Percentiles rank a stretch among this genome's conserved stretches.
Evolutionary conservation across 495 filamentous ascomycete species (phyloP).

Genomic region (Parathielavia appendiculata): DNA sequence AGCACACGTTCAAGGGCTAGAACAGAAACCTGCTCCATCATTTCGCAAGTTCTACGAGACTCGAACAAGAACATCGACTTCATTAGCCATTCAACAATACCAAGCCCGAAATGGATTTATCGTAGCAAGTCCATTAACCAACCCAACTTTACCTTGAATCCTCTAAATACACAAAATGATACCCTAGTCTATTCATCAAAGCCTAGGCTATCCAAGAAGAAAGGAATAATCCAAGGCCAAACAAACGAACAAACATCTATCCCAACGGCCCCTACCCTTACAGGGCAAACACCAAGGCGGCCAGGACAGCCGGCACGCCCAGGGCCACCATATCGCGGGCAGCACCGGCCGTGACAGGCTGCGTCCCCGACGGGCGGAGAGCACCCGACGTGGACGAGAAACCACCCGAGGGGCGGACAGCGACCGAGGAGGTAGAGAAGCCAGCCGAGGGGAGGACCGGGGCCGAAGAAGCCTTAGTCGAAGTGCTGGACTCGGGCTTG

Average conservation of each 20-base stretch:
- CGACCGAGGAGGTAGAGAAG: no score
- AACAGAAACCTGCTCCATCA: no score
- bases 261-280: constrained; percentile 4
- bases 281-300: constrained; percentile 23
- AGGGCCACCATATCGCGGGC: constrained; percentile 26
- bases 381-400: no score
- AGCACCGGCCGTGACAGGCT: constrained; percentile 27
- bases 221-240: not conserved
- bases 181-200: not conserved
- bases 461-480: not conserved
- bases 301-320: constrained; percentile 24
- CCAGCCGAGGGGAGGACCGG: not conserved
- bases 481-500: constrained; percentile 16
- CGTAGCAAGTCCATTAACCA: not conserved
- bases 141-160: not conserved
- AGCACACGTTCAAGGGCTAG: no score
- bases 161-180: constrained; percentile 1
- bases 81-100: no score
- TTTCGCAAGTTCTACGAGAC: no score
- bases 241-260: not conserved
- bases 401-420: no score
- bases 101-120: not conserved
- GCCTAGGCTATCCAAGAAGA: not conserved
- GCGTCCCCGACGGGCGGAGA: constrained; percentile 6
- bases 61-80: no score